phyloP scores from a whole-genome alignment of 1,284 basidiomycete species.

The Cryptococcus depauperatus region DNA sequence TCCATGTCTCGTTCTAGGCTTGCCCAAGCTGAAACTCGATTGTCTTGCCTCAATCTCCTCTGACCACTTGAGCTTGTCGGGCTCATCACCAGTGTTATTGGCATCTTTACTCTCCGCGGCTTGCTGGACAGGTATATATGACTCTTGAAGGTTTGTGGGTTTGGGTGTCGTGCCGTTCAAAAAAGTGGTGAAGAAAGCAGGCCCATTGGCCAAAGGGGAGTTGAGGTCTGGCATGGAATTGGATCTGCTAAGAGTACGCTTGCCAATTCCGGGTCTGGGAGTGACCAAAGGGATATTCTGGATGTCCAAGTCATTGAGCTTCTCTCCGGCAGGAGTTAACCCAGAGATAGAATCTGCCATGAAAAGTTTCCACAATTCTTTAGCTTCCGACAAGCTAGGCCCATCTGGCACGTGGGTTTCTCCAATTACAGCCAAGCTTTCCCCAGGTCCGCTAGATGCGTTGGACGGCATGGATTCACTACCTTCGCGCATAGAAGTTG shows the following conservation, averaged over 20 bases:
- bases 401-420: background rate
- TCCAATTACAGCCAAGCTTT: background rate
- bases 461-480: background rate
- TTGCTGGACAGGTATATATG: constrained; percentile 12
- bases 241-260: constrained; percentile 29
- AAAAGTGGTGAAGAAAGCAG: constrained; percentile 17
- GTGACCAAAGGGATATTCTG: constrained; percentile 7
- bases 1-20: constrained; percentile 15
- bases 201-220: constrained; percentile 47
- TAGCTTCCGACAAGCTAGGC: constrained; percentile 30
- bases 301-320: constrained; percentile 4
- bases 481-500: background rate
- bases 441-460: constrained; percentile 4
- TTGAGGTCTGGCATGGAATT: constrained; percentile 51
- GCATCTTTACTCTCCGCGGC: background rate
- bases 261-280: constrained; percentile 21
- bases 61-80: constrained; percentile 28
- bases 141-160: constrained; percentile 15
- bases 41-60: constrained; percentile 35
- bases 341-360: constrained; percentile 23
- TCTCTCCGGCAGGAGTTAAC: constrained; percentile 13
- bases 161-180: constrained; percentile 18
- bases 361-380: constrained; percentile 40
- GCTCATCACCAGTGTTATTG: background rate
- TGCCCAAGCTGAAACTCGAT: constrained; percentile 27